These are phyloP conservation scores for Talaromyces sp. DNA, from an alignment of 2,329 filamentous ascomycete genomes.

Conservation along the genomic window DNA sequence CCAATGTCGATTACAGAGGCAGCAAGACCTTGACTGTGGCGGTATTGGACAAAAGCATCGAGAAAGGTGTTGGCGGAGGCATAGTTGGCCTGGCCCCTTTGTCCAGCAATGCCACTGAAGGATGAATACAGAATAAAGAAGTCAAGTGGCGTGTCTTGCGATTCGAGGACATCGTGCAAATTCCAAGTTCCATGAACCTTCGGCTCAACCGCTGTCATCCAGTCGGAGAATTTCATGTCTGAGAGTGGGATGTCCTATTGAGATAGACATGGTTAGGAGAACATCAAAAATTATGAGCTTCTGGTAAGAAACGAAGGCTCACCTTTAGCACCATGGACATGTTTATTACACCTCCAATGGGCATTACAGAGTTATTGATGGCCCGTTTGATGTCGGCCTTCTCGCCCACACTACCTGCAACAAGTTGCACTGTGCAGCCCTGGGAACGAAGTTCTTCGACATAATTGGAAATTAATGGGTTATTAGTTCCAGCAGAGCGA, in stretches of 20 bases:
- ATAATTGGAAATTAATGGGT: too few species aligned
- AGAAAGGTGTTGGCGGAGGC: not conserved
- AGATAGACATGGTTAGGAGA: too few species aligned
- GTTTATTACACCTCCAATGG: too few species aligned
- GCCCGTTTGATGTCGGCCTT: too few species aligned
- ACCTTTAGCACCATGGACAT: too few species aligned
- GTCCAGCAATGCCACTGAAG: not conserved
- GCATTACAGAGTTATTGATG: too few species aligned
- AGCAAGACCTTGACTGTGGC: not conserved
- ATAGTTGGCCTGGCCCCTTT: not conserved
- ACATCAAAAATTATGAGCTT: too few species aligned
- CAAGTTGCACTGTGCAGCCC: too few species aligned
- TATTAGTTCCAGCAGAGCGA: not conserved
- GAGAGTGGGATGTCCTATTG: not conserved
- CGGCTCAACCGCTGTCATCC: not conserved
- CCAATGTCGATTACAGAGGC: not conserved
- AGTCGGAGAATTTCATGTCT: not conserved
- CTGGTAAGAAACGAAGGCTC: too few species aligned
- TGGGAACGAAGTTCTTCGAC: too few species aligned
- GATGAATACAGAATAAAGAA: not conserved
- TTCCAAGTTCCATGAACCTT: not conserved
- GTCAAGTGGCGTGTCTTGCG: not conserved
- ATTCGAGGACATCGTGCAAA: not conserved
- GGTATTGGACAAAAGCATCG: not conserved
- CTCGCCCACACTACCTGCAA: too few species aligned